Conservation (phyloP, 139 green algal genomes). For the Chlamydomonas urium region DNA sequence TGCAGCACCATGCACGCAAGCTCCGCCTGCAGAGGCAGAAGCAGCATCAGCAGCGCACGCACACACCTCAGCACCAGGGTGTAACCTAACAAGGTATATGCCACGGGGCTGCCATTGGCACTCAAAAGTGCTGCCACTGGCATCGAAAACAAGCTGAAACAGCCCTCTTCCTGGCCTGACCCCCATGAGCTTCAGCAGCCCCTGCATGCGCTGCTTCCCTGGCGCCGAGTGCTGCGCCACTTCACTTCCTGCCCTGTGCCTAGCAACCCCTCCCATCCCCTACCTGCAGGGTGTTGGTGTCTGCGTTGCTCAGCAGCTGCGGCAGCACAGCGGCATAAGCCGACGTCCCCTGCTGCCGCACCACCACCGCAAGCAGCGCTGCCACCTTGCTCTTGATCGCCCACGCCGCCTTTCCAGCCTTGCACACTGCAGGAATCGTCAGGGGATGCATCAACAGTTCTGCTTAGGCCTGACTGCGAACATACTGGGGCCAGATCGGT, state of each 20-base stretch:
- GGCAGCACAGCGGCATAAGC: conserved; percentile 56
- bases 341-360: conserved; percentile 57
- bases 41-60: neutral
- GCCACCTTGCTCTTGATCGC: conserved; percentile 65
- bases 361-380: conserved; percentile 63
- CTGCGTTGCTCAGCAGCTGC: conserved; percentile 37
- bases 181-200: neutral
- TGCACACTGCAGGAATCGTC: conserved; percentile 22
- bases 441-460: neutral
- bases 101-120: neutral
- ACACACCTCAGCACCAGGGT: no score
- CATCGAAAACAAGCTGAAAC: neutral
- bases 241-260: neutral
- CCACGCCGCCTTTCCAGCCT: conserved; percentile 35
- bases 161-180: no score
- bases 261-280: no score
- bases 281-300: conserved; percentile 8
- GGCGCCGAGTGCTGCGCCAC: neutral
- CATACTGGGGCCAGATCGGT: no score
- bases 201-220: neutral
- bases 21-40: conserved; percentile 31
- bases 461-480: neutral
- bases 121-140: neutral
- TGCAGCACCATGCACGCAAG: conserved; percentile 64
- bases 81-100: no score